Evolutionary conservation across 257 asterid species (phyloP).

Genomic region (Lantana camara): DNA sequence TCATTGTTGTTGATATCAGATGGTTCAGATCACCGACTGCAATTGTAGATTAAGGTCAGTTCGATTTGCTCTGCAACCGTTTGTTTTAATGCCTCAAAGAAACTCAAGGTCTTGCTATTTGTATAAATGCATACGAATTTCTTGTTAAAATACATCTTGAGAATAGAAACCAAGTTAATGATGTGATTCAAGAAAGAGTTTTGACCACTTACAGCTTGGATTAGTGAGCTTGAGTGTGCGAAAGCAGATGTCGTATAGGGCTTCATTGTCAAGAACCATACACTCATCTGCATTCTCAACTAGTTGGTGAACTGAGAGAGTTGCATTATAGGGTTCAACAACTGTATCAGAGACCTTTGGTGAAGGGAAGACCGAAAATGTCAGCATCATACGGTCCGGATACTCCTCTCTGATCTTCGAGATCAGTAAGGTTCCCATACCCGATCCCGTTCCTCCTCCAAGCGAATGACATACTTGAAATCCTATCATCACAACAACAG

Average conservation of each 20-base stretch:
- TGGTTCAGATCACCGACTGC: slow-evolving; percentile 85
- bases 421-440: slow-evolving; percentile 70
- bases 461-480: slow-evolving; percentile 76
- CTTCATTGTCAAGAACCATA: slow-evolving; percentile 78
- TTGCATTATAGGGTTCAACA: slow-evolving; percentile 80
- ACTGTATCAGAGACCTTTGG: slow-evolving; percentile 83
- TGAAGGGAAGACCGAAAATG: slow-evolving; percentile 75
- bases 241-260: slow-evolving; percentile 76
- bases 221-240: slow-evolving; percentile 81
- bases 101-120: not conserved
- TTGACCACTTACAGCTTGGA: slow-evolving; percentile 66
- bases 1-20: slow-evolving; percentile 72
- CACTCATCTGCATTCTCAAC: slow-evolving; percentile 84
- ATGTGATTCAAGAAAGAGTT: not conserved
- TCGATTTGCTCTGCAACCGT: not conserved
- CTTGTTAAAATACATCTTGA: too few species aligned
- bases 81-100: slow-evolving; percentile 27
- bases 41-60: not conserved
- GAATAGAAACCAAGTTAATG: too few species aligned
- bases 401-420: slow-evolving; percentile 82
- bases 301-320: slow-evolving; percentile 74
- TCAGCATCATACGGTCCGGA: slow-evolving; percentile 77
- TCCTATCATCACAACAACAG: slow-evolving; percentile 32
- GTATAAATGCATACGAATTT: not conserved
- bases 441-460: slow-evolving; percentile 80